A percentile compares a stretch with the other conserved stretches of the same genome.
Evolutionary conservation across 441 rosid species (phyloP).

Genomic region (Hura crepitans): DNA sequence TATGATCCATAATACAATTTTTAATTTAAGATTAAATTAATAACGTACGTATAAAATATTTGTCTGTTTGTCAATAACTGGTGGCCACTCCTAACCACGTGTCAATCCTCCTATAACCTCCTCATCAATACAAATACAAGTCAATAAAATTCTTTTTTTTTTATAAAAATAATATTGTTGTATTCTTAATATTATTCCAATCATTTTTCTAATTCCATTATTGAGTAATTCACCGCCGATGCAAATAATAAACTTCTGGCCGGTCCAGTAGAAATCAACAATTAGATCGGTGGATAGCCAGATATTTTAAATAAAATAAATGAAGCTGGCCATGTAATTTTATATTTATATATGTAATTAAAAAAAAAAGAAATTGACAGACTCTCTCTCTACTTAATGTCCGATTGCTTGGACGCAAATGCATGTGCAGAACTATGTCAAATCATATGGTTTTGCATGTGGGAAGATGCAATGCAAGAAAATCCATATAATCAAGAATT

Average conservation of each 20-base stretch:
- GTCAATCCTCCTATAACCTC: too few species aligned
- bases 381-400: neutral
- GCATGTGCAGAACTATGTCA: neutral
- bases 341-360: neutral
- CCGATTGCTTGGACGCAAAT: neutral
- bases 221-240: neutral
- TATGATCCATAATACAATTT: neutral
- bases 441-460: slow-evolving; percentile 6
- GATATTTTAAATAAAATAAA: neutral
- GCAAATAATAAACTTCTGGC: neutral
- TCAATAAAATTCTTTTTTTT: too few species aligned
- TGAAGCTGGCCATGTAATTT: neutral
- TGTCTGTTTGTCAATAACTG: neutral
- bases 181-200: too few species aligned
- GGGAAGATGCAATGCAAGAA: slow-evolving; percentile 1
- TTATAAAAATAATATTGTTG: too few species aligned
- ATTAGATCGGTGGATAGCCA: neutral
- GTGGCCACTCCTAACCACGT: neutral
- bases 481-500: neutral
- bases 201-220: too few species aligned
- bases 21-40: neutral
- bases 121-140: too few species aligned
- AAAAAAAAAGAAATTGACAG: slow-evolving; percentile 3
- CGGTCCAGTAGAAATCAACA: neutral
- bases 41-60: neutral